Evolutionary conservation across 345 rosid genomes (phyloP), one percentile per base, ranked within the genome.

Genomic region (Salix exigua): DNA sequence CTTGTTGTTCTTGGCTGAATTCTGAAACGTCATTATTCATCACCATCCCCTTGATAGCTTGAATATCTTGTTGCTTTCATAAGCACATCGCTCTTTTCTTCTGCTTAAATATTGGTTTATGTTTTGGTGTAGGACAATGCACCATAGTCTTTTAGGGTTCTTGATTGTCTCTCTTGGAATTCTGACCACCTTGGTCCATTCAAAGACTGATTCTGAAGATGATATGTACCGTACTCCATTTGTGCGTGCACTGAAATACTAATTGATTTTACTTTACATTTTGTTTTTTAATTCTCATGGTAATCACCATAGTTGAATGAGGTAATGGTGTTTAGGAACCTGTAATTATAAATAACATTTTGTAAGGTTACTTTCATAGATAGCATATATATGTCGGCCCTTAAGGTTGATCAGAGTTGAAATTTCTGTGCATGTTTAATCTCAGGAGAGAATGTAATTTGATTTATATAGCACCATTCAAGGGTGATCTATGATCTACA

Each of bases 121-220:
- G 19, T 78, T 65, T n/a, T 10, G 18, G 33, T 7, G 7, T 19
- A 13, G 74, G 58, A 51, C 33, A 73, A 81, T 81, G 83, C 71
- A 81, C 78, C 75, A 28, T 66, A 30, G 38, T 63, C 30, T 46
- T 73, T 58, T 67, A 9, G 71, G 65, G 28, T 33, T 73, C 66
- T 81, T 78, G 60, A 11, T 82, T 23, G n/a, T 85, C 72, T 83
- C 75, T 79, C 78, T 86, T 46, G 86, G 84, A 61, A 35, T 82
- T 75, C 73, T 86, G 68, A 23, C 77, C 63, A 75, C 74, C 28
- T 13, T 71, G 28, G 88, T 81, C 73, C 84, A 81, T 82, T 86
- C 93, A 21, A 85, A 87, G 82, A 89, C 96, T 2, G 83, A 87
- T 55, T 84, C 87, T 33, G 78, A 79, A 44, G 93, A 91, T 37